Conservation (phyloP, 805 yeast species). For the Monosporozyma aquatica region DNA sequence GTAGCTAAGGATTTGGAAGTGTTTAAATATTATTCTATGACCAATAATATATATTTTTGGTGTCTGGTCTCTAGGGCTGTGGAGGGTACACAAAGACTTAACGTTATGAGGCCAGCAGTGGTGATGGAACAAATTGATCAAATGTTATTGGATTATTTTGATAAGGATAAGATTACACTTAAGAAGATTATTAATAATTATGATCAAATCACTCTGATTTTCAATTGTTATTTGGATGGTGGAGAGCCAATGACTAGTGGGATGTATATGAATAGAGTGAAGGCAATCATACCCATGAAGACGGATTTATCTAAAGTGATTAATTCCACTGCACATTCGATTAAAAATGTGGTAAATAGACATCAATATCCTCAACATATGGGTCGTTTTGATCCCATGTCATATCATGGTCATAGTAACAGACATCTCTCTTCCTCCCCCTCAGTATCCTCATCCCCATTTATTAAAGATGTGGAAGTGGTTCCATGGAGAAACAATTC, state of each 20-base stretch:
- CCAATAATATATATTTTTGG: constrained; percentile 21
- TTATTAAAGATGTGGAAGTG: constrained; percentile 12
- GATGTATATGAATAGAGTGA: constrained; percentile 44
- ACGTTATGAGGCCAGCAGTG: constrained; percentile 8
- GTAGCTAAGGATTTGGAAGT: constrained; percentile 19
- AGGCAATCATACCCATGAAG: constrained; percentile 56
- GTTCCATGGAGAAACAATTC: constrained; percentile 73
- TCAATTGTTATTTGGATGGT: constrained; percentile 71
- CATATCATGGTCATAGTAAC: not conserved
- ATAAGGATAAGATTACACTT: constrained; percentile 41
- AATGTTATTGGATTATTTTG: constrained; percentile 51
- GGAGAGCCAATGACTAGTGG: constrained; percentile 70
- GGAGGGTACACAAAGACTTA: no score
- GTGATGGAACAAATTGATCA: constrained; percentile 43
- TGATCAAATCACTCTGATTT: constrained; percentile 59
- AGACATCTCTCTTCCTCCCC: no score
- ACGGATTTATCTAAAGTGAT: constrained; percentile 29
- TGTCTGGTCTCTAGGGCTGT: constrained; percentile 11
- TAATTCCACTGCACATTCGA: constrained; percentile 29
- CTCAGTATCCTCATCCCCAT: no score
- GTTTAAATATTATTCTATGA: constrained; percentile 16
- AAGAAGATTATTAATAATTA: constrained; percentile 56
- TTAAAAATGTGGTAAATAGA: constrained; percentile 7
- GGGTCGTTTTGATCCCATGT: no score
- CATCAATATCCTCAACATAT: constrained; percentile 3